These are phyloP conservation scores for Vigna reflexopilosa DNA, from an alignment of 306 rosid species.

Conservation along the genomic window DNA sequence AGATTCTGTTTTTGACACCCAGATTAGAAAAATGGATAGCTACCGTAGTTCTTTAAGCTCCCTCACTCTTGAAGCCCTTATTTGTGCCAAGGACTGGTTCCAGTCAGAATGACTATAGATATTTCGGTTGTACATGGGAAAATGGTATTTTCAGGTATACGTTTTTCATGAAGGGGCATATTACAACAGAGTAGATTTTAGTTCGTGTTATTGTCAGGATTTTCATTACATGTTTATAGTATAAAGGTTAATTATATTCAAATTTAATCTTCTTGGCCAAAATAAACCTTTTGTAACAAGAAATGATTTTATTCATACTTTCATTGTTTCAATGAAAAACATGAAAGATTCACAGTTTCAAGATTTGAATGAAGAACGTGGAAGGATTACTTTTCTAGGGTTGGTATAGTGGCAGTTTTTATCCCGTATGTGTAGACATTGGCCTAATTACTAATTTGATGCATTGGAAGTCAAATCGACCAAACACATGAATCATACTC, in stretches of 20 bases:
- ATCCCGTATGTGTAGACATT: background rate
- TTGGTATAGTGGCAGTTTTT: background rate
- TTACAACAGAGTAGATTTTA: slow-evolving; percentile 31
- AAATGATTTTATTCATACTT: slow-evolving; percentile 44
- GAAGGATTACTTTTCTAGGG: background rate
- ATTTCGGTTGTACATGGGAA: slow-evolving; percentile 56
- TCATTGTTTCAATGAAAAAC: slow-evolving; percentile 22
- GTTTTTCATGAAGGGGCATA: slow-evolving; percentile 40
- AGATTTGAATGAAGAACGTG: slow-evolving; percentile 1
- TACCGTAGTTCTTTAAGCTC: slow-evolving; percentile 65
- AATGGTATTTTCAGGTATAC: slow-evolving; percentile 53
- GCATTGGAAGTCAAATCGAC: too few species aligned
- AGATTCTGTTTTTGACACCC: slow-evolving; percentile 74
- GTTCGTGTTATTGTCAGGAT: slow-evolving; percentile 39
- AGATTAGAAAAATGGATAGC: slow-evolving; percentile 68
- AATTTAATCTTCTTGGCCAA: slow-evolving; percentile 36
- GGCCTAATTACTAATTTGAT: slow-evolving; percentile 21
- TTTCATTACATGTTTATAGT: slow-evolving; percentile 29
- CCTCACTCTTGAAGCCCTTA: slow-evolving; percentile 77
- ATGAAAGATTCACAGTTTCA: slow-evolving; percentile 17
- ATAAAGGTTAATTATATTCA: slow-evolving; percentile 40
- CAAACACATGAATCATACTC: too few species aligned
- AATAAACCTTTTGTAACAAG: slow-evolving; percentile 34
- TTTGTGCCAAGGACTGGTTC: slow-evolving; percentile 88
- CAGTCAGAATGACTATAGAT: slow-evolving; percentile 52